These are phyloP conservation scores for Anthoceros angustus DNA, from an alignment of 225 moss, liverwort and hornwort genomes.

Conservation along the genomic window DNA sequence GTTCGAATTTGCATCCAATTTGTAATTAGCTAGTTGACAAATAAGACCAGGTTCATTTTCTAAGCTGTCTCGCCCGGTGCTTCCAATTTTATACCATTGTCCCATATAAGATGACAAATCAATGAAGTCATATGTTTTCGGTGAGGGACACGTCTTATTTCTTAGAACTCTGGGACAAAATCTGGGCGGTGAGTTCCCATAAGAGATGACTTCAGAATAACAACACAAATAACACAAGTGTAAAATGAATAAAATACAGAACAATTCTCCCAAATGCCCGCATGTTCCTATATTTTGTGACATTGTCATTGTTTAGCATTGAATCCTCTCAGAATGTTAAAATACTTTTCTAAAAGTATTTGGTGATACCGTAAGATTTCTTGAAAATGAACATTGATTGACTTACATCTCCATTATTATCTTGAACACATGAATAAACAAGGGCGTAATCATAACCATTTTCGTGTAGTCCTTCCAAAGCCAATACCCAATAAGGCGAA, in stretches of 20 bases:
- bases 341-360: background rate
- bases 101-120: background rate
- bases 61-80: background rate
- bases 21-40: background rate
- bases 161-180: background rate
- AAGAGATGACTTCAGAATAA: background rate
- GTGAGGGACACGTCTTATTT: background rate
- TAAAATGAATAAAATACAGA: background rate
- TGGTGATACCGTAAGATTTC: background rate
- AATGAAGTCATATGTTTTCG: background rate
- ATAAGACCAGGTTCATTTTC: background rate
- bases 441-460: background rate
- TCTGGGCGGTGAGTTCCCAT: background rate
- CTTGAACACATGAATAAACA: background rate
- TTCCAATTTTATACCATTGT: background rate
- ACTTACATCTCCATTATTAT: background rate
- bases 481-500: background rate
- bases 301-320: too few relatives aligned
- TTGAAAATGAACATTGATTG: background rate
- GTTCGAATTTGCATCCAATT: background rate
- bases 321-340: too few relatives aligned
- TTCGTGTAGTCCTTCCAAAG: background rate
- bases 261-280: background rate
- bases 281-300: too few relatives aligned
- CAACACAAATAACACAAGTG: background rate